Base-by-base conservation (phyloP, 768 basidiomycete species). In the Boletus barrowsii region DNA sequence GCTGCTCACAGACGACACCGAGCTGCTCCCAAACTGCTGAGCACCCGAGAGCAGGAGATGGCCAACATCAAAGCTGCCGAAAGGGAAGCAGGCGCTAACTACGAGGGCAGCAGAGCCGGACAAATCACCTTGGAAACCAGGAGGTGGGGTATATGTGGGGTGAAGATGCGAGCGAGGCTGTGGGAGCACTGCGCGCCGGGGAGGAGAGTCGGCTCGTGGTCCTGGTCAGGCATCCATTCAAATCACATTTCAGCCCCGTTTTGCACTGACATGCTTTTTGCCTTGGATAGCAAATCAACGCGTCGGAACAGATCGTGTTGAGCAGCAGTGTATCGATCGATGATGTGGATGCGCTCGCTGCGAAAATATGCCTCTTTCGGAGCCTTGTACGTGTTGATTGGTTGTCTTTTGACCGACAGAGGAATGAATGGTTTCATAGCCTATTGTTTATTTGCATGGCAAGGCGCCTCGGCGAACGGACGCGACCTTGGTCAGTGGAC, bases 1-100 rank as follows among this genome's bases (percentile, higher is more conserved):
- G 78, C 80, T 20, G 79, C 83, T 32, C 93, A 96, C 65, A 76
- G 81, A 54, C 80, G 76, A 15, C 89, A 93, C 64, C 68, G 82
- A 46, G 75, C 81, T 32, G 89, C 92, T 1, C 89, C 92, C 3
- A 80, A 90, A 57, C 96, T 94, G 2, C 76, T 97, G 62, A 92
- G 87, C 37, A 80, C 82, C 0, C 80, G 87, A 32, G 95, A 98
- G 70, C 80, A 84, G 55, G 93, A 95, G 67, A 78, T 96, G 57
- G 87, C 80, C 0, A 84, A 87, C 51, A 79, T 96, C 55, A 82
- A 80, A 45, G 81, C 83, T 1, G 90, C 90, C 4, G 95, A 96
- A 67, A 77, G 82, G n/a, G 73, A 76, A 51, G 78, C 77, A 10
- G 79, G 75, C 47, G 72, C 71, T 45, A 67, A 68, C 1, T 87